phyloP scores from a whole-genome alignment of 2,329 filamentous ascomycete species.

The Alternaria metachromatica region DNA sequence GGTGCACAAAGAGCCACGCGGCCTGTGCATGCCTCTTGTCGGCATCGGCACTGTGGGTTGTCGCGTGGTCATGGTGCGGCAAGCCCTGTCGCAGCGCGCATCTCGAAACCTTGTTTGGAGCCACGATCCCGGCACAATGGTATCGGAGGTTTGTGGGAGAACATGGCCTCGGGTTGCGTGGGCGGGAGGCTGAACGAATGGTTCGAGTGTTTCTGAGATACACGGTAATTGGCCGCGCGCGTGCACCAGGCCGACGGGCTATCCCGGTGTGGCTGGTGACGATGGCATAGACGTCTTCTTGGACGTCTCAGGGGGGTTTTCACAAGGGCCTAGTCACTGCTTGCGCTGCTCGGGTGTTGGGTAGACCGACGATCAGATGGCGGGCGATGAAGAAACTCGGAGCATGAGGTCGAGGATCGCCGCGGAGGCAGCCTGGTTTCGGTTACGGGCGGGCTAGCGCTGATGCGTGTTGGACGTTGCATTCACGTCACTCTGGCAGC shows the following conservation, averaged over 20 bases:
- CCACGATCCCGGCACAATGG: background rate
- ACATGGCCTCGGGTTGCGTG: background rate
- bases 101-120: constrained; percentile 14
- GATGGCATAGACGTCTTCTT: constrained; percentile 4
- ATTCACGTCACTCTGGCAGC: constrained; percentile 14
- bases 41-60: background rate
- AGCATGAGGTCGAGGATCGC: constrained; percentile 11
- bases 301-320: constrained; percentile 1
- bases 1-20: constrained; percentile 3
- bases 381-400: background rate
- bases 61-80: constrained; percentile 13
- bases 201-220: constrained; percentile 6
- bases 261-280: background rate
- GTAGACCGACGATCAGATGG: background rate
- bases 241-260: background rate
- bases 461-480: constrained; percentile 1
- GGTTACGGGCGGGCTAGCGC: constrained; percentile 12
- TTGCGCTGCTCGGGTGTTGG: background rate
- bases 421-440: constrained; percentile 10
- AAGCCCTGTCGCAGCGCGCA: constrained; percentile 10
- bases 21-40: background rate
- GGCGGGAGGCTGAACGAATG: background rate
- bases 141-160: background rate
- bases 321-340: background rate
- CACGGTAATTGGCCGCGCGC: background rate